These are phyloP conservation scores for Calonectria multiphialidica DNA, from an alignment of 2,329 filamentous ascomycete genomes.

Conservation along the genomic window DNA sequence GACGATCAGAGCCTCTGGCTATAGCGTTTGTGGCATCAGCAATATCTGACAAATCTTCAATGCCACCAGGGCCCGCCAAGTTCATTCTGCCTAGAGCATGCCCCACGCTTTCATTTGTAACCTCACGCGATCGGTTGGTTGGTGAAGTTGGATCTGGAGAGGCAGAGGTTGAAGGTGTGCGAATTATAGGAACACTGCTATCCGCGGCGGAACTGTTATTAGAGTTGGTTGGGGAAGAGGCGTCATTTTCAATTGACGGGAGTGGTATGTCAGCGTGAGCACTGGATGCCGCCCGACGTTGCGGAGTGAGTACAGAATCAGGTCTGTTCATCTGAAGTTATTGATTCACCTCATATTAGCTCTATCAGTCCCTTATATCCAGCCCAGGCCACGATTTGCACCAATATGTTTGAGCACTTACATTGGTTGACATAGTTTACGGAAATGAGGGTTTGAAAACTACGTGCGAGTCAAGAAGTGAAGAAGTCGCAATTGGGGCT, in stretches of 20 bases:
- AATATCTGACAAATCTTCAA: background rate
- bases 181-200: background rate
- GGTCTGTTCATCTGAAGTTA: background rate
- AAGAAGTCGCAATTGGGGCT: background rate
- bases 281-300: background rate
- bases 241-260: constrained; percentile 27
- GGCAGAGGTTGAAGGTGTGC: constrained; percentile 31
- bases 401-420: background rate
- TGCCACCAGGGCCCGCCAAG: constrained; percentile 18
- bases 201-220: background rate
- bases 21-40: constrained; percentile 21
- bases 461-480: background rate
- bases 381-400: background rate
- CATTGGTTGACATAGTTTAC: background rate
- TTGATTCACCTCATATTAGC: background rate
- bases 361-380: background rate
- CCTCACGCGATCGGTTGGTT: background rate
- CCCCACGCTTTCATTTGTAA: background rate
- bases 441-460: background rate
- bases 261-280: constrained; percentile 26
- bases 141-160: constrained; percentile 14
- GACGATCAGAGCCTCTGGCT: constrained; percentile 18
- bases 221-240: background rate
- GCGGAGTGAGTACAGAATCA: background rate
- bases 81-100: constrained; percentile 17